Percentiles rank a stretch among this genome's conserved stretches.
phyloP scores from a whole-genome alignment of 1,284 basidiomycete species.

The Lentinula novae-zelandiae region DNA sequence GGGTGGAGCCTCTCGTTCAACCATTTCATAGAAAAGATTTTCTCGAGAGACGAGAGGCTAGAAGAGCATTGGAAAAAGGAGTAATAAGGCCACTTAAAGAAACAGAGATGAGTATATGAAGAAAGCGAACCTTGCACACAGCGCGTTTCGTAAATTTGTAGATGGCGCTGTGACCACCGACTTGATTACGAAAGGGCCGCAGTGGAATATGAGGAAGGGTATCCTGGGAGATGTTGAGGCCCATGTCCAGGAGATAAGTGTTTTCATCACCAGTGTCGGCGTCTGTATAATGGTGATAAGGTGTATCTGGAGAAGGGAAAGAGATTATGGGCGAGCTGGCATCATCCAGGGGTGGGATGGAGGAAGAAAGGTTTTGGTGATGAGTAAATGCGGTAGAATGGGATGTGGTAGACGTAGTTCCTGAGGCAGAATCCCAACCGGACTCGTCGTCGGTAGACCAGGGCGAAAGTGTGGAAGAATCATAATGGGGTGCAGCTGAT shows the following conservation, averaged over 20 bases:
- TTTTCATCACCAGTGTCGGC: conserved; percentile 26
- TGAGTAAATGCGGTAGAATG: conserved; percentile 40
- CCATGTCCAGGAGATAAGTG: conserved; percentile 35
- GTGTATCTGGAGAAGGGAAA: conserved; percentile 11
- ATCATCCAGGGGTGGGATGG: conserved; percentile 18
- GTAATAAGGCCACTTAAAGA: conserved; percentile 13
- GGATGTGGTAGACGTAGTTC: conserved; percentile 54
- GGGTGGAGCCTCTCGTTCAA: conserved; percentile 89
- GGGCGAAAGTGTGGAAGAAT: conserved; percentile 42
- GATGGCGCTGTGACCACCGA: conserved; percentile 95
- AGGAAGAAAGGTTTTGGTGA: conserved; percentile 24
- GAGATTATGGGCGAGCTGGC: conserved; percentile 5
- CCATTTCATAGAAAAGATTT: conserved; percentile 97
- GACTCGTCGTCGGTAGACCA: conserved; percentile 78
- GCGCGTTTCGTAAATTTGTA: conserved; percentile 98
- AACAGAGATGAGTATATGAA: conserved; percentile 20
- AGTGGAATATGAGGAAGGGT: conserved; percentile 88
- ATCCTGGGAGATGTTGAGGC: conserved; percentile 46
- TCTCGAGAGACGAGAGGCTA: conserved; percentile 95
- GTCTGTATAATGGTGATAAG: conserved; percentile 17
- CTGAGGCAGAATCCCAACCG: conserved; percentile 67
- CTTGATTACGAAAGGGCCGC: conserved; percentile 95
- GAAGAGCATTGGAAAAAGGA: not conserved
- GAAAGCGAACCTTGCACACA: conserved; percentile 84
- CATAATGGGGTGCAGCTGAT: conserved; percentile 17